A percentile compares a stretch with the other conserved stretches of the same genome.
Conservation (phyloP, 768 basidiomycete species). For the Mycena chlorophos region DNA sequence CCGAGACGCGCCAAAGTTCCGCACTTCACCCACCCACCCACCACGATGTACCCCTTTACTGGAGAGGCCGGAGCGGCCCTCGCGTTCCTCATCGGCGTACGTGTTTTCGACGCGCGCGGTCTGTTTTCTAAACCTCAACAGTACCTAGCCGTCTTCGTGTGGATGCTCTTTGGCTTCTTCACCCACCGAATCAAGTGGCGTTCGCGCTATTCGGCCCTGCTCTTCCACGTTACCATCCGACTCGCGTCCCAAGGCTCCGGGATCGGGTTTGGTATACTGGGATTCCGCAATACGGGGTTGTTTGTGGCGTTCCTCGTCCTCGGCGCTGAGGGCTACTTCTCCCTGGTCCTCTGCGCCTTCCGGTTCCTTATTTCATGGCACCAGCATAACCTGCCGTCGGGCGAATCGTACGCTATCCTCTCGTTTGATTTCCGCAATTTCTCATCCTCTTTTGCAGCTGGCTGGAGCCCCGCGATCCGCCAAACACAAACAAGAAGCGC, state of each 20-base stretch:
- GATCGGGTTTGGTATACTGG: slow-evolving; percentile 35
- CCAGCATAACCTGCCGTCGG: slow-evolving; percentile 31
- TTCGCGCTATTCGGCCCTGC: slow-evolving; percentile 34
- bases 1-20: too few species aligned
- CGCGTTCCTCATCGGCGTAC: slow-evolving; percentile 31
- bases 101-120: background rate
- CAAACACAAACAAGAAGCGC: slow-evolving; percentile 15
- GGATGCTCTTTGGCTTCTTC: slow-evolving; percentile 31
- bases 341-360: slow-evolving; percentile 35
- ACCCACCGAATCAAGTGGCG: slow-evolving; percentile 30
- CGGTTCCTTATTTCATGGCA: slow-evolving; percentile 40
- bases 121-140: slow-evolving; percentile 3
- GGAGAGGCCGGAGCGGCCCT: slow-evolving; percentile 33
- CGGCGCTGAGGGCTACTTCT: slow-evolving; percentile 35
- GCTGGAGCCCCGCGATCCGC: slow-evolving; percentile 33
- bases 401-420: too few species aligned
- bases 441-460: too few species aligned
- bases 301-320: slow-evolving; percentile 25
- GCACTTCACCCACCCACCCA: too few species aligned
- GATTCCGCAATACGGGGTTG: slow-evolving; percentile 28
- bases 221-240: slow-evolving; percentile 36
- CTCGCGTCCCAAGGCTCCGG: slow-evolving; percentile 38
- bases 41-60: slow-evolving; percentile 18
- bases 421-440: too few species aligned
- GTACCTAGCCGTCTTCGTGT: slow-evolving; percentile 31